These are phyloP conservation scores for Ogataea degrootiae DNA, from an alignment of 805 yeast species.

Conservation along the genomic window DNA sequence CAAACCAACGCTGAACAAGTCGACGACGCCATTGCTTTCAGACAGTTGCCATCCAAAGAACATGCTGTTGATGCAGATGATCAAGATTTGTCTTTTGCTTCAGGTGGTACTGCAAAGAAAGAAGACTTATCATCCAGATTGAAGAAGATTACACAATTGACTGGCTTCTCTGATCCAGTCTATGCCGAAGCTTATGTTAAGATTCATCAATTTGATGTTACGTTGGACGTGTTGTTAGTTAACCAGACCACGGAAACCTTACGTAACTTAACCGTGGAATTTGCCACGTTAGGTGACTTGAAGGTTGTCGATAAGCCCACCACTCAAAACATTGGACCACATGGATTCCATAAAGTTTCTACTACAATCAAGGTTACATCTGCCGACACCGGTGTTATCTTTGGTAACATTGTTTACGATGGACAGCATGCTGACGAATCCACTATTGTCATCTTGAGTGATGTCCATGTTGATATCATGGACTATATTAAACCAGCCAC, in stretches of 20 bases:
- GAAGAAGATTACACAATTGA: conserved; percentile 83
- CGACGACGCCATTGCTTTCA: conserved; percentile 72
- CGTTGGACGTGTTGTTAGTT: conserved; percentile 86
- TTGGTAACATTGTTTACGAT: conserved; percentile 95
- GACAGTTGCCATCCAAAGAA: conserved; percentile 60
- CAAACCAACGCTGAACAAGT: conserved; percentile 67
- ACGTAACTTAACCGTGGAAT: conserved; percentile 87
- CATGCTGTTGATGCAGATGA: conserved; percentile 42
- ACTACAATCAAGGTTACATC: conserved; percentile 91
- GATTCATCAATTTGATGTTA: conserved; percentile 95
- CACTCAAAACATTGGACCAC: conserved; percentile 91
- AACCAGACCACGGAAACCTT: conserved; percentile 91
- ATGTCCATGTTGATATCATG: conserved; percentile 93
- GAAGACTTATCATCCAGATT: conserved; percentile 72
- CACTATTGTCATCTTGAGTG: conserved; percentile 86
- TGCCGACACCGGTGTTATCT: conserved; percentile 96
- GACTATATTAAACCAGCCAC: conserved; percentile 96
- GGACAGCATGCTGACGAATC: conserved; percentile 90
- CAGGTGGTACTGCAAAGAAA: conserved; percentile 36
- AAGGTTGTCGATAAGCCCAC: conserved; percentile 91
- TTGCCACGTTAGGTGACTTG: conserved; percentile 93
- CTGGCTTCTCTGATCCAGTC: conserved; percentile 98
- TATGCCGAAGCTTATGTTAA: conserved; percentile 96
- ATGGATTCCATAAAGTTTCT: conserved; percentile 87
- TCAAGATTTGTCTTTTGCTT: conserved; percentile 58